A percentile compares a stretch with the other conserved stretches of the same genome.
These are phyloP conservation scores for Paramecium pentaurelia DNA, from an alignment of 73 alveolate genomes.

Conservation along the genomic window DNA sequence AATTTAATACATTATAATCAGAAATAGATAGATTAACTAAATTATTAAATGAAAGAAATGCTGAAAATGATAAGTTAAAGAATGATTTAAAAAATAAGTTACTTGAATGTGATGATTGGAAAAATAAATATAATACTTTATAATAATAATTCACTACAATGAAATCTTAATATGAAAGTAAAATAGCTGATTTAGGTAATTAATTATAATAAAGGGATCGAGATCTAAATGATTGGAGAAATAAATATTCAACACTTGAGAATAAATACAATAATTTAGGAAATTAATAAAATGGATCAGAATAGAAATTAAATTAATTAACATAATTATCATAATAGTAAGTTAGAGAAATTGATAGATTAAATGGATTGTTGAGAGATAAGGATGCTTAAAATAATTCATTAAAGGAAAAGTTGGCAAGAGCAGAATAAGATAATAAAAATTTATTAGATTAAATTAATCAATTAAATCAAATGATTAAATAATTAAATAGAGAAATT, in stretches of 20 bases:
- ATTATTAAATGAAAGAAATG: background rate
- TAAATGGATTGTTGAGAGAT: background rate
- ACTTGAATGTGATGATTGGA: constrained; percentile 47
- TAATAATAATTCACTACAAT: background rate
- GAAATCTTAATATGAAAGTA: background rate
- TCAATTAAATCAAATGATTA: background rate
- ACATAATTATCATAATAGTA: background rate
- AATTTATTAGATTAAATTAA: background rate
- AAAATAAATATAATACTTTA: background rate
- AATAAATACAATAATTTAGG: background rate
- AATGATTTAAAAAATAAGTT: background rate
- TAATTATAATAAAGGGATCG: background rate
- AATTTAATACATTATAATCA: background rate
- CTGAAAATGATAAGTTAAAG: background rate
- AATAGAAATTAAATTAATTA: background rate
- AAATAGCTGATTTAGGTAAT: background rate
- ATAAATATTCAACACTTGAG: background rate
- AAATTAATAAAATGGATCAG: background rate
- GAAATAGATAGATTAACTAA: background rate
- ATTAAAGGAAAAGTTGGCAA: background rate
- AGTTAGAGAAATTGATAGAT: background rate
- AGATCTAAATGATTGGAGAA: constrained; percentile 15
- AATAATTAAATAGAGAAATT: background rate
- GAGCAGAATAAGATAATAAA: background rate
- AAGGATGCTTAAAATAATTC: background rate